Evolutionary conservation across 2,329 filamentous ascomycete genomes (phyloP), one percentile per base, ranked within the genome.

Genomic region (Trichophyton verrucosum): DNA sequence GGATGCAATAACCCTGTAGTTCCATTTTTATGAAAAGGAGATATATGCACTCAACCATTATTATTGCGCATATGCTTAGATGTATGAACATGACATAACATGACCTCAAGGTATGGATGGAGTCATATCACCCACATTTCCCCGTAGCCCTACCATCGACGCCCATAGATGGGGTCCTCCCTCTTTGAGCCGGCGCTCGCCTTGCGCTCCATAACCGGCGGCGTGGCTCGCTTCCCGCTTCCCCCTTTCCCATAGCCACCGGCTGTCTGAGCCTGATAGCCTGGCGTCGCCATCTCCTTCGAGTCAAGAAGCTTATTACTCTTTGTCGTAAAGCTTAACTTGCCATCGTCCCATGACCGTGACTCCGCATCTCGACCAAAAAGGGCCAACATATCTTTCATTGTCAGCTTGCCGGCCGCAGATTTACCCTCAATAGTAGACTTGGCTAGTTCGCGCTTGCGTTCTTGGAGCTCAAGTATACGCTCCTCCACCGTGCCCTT

Each of bases 391-490:
- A 99, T 95, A 75, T 99, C 94, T 71, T 91, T 86, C 83, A 97
- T 86, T 56, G 87, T 89, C 57, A 99, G 80, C 77, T 96, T 96
- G 71, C 88, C 84, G 15, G 85, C 82, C 63, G 87, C 88, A 70
- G 83, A 73, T 69, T 85, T 88, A 71, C 85, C 83, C 65, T 96
- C 94, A 62, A 99, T 94, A 11, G 94, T 89, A 64, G 91, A 86
- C 69, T 90, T 86, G n/a, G 94, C 92, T 11, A 99, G 82, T 67
- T 90, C 84, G 9, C 94, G 85, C 77, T 99, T 99, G 74, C 91
- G 90, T 65, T 96, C 87, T 75, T 99, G 94, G 22, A 99, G 82
- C 63, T 88, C 89, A n/a, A 97, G 78, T 68, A 99, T 99, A 61
- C 91, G 85, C 74, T 92, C 91, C 78, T 99, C 94, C 61, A 99